These are phyloP conservation scores for Fusarium oligoseptatum DNA, from an alignment of 2,329 filamentous ascomycete species.

Conservation along the genomic window DNA sequence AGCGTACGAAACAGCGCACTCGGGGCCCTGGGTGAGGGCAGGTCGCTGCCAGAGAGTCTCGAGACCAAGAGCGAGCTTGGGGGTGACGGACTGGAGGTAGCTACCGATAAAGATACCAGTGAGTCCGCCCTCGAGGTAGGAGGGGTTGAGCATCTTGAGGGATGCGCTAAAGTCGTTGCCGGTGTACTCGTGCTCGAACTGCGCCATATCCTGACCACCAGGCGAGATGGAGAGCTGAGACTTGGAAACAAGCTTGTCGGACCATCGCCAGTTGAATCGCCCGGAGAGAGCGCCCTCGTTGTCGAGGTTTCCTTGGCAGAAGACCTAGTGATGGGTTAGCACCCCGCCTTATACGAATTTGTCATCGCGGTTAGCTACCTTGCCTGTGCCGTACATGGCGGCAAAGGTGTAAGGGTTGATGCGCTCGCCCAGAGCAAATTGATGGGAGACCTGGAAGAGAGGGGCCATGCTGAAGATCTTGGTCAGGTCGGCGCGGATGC, in stretches of 20 bases:
- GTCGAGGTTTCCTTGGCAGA: slow-evolving; percentile 95
- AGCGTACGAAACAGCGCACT: slow-evolving; percentile 90
- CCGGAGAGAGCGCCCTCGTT: slow-evolving; percentile 90
- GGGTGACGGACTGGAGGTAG: slow-evolving; percentile 94
- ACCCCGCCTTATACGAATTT: slow-evolving; percentile 27
- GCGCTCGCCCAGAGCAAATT: slow-evolving; percentile 93
- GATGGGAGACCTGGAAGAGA: slow-evolving; percentile 97
- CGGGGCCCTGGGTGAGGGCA: slow-evolving; percentile 86
- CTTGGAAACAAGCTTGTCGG: slow-evolving; percentile 84
- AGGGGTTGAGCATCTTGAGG: slow-evolving; percentile 96
- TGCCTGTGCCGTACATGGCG: slow-evolving; percentile 91
- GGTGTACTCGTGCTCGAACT: slow-evolving; percentile 95
- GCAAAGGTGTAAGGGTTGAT: slow-evolving; percentile 96
- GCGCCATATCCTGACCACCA: slow-evolving; percentile 86
- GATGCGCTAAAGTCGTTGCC: slow-evolving; percentile 94
- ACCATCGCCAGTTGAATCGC: slow-evolving; percentile 95
- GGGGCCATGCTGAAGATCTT: slow-evolving; percentile 95
- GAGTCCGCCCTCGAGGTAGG: slow-evolving; percentile 87
- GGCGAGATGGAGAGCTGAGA: slow-evolving; percentile 87
- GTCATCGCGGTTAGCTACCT: slow-evolving; percentile 66
- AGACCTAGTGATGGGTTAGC: slow-evolving; percentile 72
- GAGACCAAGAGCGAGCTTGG: slow-evolving; percentile 86
- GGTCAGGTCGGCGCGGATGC: slow-evolving; percentile 94
- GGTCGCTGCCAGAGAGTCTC: slow-evolving; percentile 95
- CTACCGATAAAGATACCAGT: slow-evolving; percentile 96